Percentiles rank a stretch among this genome's conserved stretches.
These are phyloP conservation scores for Candida sonorensis DNA, from an alignment of 805 yeast species.

Conservation along the genomic window DNA sequence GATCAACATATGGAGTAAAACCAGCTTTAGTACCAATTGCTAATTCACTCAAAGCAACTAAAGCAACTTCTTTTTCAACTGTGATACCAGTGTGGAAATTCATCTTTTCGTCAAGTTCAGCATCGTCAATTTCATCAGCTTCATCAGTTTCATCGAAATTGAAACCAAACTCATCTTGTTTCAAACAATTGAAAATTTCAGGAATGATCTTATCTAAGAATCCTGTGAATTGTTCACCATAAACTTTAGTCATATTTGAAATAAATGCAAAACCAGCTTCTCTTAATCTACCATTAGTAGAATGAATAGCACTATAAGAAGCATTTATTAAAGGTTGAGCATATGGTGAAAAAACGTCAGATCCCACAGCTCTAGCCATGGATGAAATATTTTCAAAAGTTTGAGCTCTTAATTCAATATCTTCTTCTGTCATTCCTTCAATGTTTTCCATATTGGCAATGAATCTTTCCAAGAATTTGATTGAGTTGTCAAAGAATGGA, in stretches of 20 bases:
- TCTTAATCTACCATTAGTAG: conserved; percentile 78
- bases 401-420: conserved; percentile 83
- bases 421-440: conserved; percentile 81
- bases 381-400: conserved; percentile 92
- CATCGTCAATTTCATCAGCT: conserved; percentile 47
- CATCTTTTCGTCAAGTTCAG: conserved; percentile 62
- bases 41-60: conserved; percentile 81
- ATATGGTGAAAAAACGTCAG: conserved; percentile 75
- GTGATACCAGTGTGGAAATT: conserved; percentile 93
- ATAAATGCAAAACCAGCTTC: conserved; percentile 93
- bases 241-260: conserved; percentile 90
- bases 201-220: conserved; percentile 81
- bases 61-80: conserved; percentile 92
- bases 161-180: conserved; percentile 78
- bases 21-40: conserved; percentile 81
- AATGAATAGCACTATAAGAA: conserved; percentile 69
- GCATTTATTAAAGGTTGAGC: conserved; percentile 88
- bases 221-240: conserved; percentile 83
- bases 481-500: conserved; percentile 80
- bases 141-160: conserved; percentile 50
- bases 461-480: conserved; percentile 75
- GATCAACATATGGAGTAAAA: conserved; percentile 71
- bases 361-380: conserved; percentile 95
- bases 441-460: conserved; percentile 57
- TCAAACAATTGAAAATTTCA: conserved; percentile 72